These are phyloP conservation scores for Lindgomyces ingoldianus DNA, from an alignment of 495 filamentous ascomycete species.

Conservation along the genomic window DNA sequence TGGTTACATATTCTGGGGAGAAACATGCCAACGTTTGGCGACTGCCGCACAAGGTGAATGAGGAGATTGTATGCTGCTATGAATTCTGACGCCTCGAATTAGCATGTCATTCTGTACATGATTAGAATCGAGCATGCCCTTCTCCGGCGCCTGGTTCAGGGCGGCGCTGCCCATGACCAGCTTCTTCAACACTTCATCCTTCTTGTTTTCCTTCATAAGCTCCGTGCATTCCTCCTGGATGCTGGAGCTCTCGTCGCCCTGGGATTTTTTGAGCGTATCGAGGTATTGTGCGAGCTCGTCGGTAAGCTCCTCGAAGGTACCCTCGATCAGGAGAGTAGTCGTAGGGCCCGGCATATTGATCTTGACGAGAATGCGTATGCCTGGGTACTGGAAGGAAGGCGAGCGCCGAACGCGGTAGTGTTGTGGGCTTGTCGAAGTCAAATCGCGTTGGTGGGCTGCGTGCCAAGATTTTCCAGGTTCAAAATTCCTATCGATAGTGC, in stretches of 20 bases:
- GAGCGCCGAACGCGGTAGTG: conserved; percentile 2
- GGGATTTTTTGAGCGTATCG: conserved; percentile 61
- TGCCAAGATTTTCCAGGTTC: conserved; percentile 24
- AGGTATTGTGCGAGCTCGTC: conserved; percentile 86
- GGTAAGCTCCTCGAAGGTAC: conserved; percentile 81
- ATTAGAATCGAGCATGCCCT: conserved; percentile 53
- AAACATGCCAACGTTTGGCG: conserved; percentile 77
- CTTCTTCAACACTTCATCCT: conserved; percentile 77
- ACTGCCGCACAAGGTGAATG: conserved; percentile 84
- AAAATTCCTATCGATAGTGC: conserved; percentile 12
- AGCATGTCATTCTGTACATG: background rate
- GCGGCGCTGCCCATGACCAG: conserved; percentile 71
- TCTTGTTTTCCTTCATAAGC: conserved; percentile 68
- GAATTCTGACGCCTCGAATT: conserved; percentile 63
- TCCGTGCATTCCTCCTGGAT: conserved; percentile 69
- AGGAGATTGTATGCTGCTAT: conserved; percentile 93
- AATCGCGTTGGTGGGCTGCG: conserved; percentile 4
- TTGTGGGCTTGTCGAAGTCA: background rate
- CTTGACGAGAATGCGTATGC: conserved; percentile 4
- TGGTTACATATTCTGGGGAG: conserved; percentile 83
- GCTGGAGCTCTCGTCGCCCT: conserved; percentile 56
- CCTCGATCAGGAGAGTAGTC: conserved; percentile 78
- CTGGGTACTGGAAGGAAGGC: background rate
- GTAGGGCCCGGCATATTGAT: conserved; percentile 45
- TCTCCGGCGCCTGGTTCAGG: conserved; percentile 84